Evolutionary conservation across 2,329 filamentous ascomycete genomes (phyloP), one percentile per base, ranked within the genome.

Genomic region (Tolypocladium inflatum): DNA sequence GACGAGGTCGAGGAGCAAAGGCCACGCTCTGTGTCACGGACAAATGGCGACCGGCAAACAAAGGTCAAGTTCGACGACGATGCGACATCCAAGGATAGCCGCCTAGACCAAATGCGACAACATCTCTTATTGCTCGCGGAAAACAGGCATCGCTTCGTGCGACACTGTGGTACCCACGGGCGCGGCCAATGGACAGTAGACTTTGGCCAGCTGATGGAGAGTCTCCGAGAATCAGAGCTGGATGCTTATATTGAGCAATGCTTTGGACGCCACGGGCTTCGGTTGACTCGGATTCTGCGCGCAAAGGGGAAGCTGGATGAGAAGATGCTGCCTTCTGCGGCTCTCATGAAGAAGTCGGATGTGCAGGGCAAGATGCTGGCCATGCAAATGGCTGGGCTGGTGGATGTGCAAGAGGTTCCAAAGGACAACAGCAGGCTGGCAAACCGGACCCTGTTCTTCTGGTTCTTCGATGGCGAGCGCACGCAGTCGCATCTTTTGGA

Each of bases 301-400:
- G 86, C 89, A 59, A 91, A 92, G 68, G 94, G 94, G 56, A 96
- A 94, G 68, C 79, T 97, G n/a, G 93, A 97, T 64, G 94, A 99
- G 72, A 96, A 95, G 72, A 87, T 89, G 60, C 80, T 97, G 15
- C 88, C 89, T 42, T 86, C 86, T 55, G 80, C 91, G 58, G 89
- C 89, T 56, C 82, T 99, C 60, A 87, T 97, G 78, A 88, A 88
- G 58, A 90, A 93, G 66, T 86, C 88, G 59, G 90, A 96, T 56
- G 84, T 97, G 30, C 90, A 94, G 53, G 85, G 87, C 59, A 88
- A 91, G 61, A 87, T 97, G 73, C 87, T 90, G 17, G 85, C 87
- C 61, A 89, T 99, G 81, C 90, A 96, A 64, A 86, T 91, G 70
- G 85, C 86, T 21, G 93, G 94, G 2, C 87, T 94, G 60, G 85